phyloP scores from a whole-genome alignment of 106 monocot species.

The Allium sativum region DNA sequence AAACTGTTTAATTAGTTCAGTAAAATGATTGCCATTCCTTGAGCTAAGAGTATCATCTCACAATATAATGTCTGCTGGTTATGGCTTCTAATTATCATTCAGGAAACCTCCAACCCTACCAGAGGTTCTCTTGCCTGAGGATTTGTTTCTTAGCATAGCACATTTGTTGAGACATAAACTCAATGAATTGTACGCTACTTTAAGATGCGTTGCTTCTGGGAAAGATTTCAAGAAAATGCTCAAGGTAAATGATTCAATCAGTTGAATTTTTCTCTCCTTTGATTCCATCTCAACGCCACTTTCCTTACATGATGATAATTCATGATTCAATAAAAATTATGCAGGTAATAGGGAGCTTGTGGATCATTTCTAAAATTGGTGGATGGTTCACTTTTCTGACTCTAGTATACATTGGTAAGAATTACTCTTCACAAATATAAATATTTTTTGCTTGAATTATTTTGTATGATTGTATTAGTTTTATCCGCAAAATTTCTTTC shows the following conservation, averaged over 20 bases:
- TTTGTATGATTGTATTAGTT: neutral
- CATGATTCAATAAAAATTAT: neutral
- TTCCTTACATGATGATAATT: neutral
- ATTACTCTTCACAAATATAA: neutral
- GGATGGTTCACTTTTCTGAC: constrained; percentile 58
- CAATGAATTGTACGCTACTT: constrained; percentile 32
- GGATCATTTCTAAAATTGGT: constrained; percentile 46
- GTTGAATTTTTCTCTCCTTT: neutral
- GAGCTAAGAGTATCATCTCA: no score
- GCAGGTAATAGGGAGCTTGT: constrained; percentile 43
- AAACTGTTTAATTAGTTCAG: neutral
- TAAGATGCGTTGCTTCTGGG: constrained; percentile 26
- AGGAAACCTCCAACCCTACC: constrained; percentile 43
- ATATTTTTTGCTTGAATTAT: neutral
- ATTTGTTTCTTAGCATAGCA: constrained; percentile 23
- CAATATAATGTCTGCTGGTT: no score
- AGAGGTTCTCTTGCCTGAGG: constrained; percentile 39
- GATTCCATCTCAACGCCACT: neutral
- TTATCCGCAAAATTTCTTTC: neutral
- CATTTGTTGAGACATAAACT: constrained; percentile 25
- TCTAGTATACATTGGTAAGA: constrained; percentile 41
- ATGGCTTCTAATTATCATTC: neutral
- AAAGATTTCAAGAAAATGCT: constrained; percentile 26
- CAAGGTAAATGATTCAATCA: neutral
- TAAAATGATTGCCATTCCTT: neutral